Evolutionary conservation across 257 asterid genomes (phyloP).

Genomic region (Fraxinus anomala): DNA sequence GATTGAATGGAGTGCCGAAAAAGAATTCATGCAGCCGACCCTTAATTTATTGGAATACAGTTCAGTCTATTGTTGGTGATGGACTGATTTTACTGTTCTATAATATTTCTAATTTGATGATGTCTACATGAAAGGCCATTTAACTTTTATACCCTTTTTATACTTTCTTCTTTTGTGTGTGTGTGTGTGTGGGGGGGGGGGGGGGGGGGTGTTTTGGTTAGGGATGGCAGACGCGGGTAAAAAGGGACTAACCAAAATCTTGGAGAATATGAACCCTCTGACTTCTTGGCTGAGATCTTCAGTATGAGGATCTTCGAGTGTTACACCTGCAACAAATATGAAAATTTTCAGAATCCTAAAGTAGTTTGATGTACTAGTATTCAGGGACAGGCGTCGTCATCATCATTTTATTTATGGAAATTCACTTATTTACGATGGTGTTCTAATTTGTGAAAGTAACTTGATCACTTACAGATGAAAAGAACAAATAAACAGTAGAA

Average conservation of each 20-base stretch:
- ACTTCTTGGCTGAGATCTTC: constrained; percentile 99
- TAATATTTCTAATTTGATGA: not conserved
- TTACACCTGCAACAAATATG: constrained; percentile 66
- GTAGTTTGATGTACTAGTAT: not conserved
- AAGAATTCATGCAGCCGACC: not conserved
- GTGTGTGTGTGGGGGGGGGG: not conserved
- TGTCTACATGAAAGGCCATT: not conserved
- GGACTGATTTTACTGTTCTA: not conserved
- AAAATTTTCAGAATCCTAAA: constrained; percentile 21
- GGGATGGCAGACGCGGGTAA: constrained; percentile 7
- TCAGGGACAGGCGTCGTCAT: not conserved
- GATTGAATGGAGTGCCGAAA: not conserved
- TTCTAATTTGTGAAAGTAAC: too few species aligned
- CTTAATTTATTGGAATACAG: not conserved
- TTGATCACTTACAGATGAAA: too few species aligned
- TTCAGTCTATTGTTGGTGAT: not conserved
- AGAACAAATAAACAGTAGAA: too few species aligned
- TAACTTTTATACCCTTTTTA: not conserved
- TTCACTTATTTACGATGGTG: not conserved
- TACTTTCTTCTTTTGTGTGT: not conserved
- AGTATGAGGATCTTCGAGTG: constrained; percentile 97
- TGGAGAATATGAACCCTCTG: constrained; percentile 94
- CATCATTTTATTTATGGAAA: not conserved
- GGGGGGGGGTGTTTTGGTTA: not conserved
- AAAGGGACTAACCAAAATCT: constrained; percentile 70